Base-by-base conservation (phyloP, 2,329 filamentous ascomycete genomes). In the Hymenoscyphus scutula region DNA sequence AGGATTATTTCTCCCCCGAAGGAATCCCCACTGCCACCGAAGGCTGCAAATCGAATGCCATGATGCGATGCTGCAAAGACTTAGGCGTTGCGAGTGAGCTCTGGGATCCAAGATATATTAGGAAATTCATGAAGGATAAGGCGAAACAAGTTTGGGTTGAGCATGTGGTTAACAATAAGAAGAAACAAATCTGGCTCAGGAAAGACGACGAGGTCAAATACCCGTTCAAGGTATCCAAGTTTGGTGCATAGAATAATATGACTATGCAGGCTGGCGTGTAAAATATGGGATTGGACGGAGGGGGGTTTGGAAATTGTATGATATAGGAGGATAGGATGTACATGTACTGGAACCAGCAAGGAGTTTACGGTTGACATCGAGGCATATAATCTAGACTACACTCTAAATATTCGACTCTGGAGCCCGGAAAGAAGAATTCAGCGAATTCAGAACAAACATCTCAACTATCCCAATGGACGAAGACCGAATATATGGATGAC, bases 61-160 rank as follows among this genome's bases (percentile, higher is more conserved):
- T 99, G 69, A 96, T 98, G 88, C 90, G 95, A 63, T 98, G 94
- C 83, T 98, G 95, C 82, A 99, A 99, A 80, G 95, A 99, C 76
- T 80, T 99, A 34, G 95, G 95, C 38, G 90, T 99, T 68, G 95
- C 92, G 1, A 93, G 89, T 67, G 95, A 99, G 78, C 84, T 99
- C 23, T 99, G 95, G 95, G 95, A 99, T 78, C 95, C 95, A 38
- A 82, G 90, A 61, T 99, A 90, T 79, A 92, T 98, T 68, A 86
- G 90, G 71, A 85, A 84, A 70, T 99, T 92, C 79, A 90, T 90
- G 81, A 86, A 86, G 71, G 79, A 87, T 70, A 79, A 90, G 73
- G 88, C 88, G 61, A 86, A 88, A 71, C 90, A 97, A 81, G 82
- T 88, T 37, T 97, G 94, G 85, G 94, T 94, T 53, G 95, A 98